phyloP scores from a whole-genome alignment of 192 early-diverging fungal genomes.

The Coemansia sp. region DNA sequence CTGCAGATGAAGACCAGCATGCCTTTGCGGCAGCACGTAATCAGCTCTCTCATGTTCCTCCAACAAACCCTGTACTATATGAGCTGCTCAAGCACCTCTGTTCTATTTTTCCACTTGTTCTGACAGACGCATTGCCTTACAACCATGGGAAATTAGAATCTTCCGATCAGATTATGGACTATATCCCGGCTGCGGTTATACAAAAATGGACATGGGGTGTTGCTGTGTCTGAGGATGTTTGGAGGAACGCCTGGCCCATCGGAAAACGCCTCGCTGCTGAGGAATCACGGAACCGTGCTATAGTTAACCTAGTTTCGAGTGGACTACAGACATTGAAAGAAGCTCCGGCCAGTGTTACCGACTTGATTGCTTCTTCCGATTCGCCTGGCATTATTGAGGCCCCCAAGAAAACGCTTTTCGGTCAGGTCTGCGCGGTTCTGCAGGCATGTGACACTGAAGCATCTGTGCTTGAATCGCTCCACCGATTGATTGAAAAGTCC shows the following conservation, averaged over 20 bases:
- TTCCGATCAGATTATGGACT: conserved; percentile 15
- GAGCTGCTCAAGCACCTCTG: conserved; percentile 19
- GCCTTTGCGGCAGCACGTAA: neutral
- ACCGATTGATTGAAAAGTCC: neutral
- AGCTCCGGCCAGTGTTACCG: neutral
- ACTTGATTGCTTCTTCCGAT: neutral
- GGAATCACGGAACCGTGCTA: conserved; percentile 26
- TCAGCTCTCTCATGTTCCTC: neutral
- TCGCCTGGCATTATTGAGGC: neutral
- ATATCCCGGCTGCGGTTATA: conserved; percentile 10
- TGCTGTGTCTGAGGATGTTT: conserved; percentile 23
- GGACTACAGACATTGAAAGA: neutral
- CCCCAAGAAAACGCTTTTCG: neutral
- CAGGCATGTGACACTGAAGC: conserved; percentile 4
- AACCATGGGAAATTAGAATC: conserved; percentile 1
- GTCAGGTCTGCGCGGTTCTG: neutral
- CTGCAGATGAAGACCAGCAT: neutral
- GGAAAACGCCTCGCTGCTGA: conserved; percentile 42
- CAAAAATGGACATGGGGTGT: conserved; percentile 40
- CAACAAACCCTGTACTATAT: conserved; percentile 12
- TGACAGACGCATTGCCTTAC: conserved; percentile 21
- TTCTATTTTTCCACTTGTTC: conserved; percentile 23
- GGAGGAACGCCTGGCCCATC: conserved; percentile 31
- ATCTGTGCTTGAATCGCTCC: conserved; percentile 2
- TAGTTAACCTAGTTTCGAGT: conserved; percentile 7